Base-by-base conservation (phyloP, 192 early-diverging fungal species). In the Coemansia sp. region DNA sequence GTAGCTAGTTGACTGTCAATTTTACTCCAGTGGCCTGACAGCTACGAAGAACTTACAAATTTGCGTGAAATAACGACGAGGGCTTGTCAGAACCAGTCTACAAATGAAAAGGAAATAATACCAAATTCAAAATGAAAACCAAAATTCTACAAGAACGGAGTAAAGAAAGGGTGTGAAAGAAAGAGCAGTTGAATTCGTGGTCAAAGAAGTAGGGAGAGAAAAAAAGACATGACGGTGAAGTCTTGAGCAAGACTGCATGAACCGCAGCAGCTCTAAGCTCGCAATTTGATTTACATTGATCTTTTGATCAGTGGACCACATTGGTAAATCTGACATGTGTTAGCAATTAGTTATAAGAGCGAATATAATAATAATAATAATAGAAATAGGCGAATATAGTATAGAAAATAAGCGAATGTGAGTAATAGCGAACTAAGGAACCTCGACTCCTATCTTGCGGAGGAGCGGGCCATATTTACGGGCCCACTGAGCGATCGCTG, bases 121-220 rank as follows among this genome's bases (percentile, higher is more conserved):
- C 49, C 24, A 57, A 60, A 60, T 60, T 60, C 57, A 22, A 31
- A 36, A 36, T 33, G 57, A 34, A 31, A 18, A 34, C 57, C 15
- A 36, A 60, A 60, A 60, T 34, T 34, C 31, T 36, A 34, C 57
- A 60, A 60, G 57, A 52, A 10, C 3, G 20, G 49, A 52, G 49
- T 22, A 52, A 52, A 52, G 49, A 52, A 52, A 22, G 49, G n/a
- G n/a, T 2, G 22, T 3, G 3, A 22, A 20, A 22, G 24, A 52
- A 22, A 52, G 49, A 52, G 49, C 6, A 3, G 49, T 22, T 22
- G 20, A 52, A 22, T 22, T 22, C 7, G 20, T 8, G 10, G 62
- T 61, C 62, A 34, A 61, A 71, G 62, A 47, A 18, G 29, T 29
- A n/a, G 46, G 20, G 49, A n/a, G n/a, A n/a, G n/a, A 20, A 52